Conservation (phyloP, 2,329 filamentous ascomycete species). For the Pestalotiopsis sp. region DNA sequence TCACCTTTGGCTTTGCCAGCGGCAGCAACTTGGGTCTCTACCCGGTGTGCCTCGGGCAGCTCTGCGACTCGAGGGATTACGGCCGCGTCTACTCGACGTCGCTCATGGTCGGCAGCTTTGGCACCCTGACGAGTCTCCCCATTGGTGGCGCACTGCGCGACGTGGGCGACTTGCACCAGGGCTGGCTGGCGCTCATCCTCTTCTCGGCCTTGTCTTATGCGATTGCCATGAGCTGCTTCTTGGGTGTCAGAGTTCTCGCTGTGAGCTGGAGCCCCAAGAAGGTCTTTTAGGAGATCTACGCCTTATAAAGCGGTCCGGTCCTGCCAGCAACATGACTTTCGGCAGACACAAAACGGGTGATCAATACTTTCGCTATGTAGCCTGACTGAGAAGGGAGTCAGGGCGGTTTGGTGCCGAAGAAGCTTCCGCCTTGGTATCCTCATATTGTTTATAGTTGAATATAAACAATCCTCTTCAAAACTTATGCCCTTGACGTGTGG, state of each 20-base stretch:
- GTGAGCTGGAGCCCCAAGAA: constrained; percentile 30
- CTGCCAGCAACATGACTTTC: background rate
- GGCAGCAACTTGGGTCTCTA: constrained; percentile 79
- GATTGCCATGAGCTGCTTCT: constrained; percentile 31
- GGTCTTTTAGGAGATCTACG: constrained; percentile 20
- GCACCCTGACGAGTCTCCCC: constrained; percentile 54
- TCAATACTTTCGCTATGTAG: background rate
- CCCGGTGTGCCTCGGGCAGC: constrained; percentile 80
- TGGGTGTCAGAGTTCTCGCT: constrained; percentile 28
- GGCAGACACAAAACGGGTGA: background rate
- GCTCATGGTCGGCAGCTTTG: constrained; percentile 78
- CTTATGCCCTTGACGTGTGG: too few relatives aligned
- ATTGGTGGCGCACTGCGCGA: constrained; percentile 42
- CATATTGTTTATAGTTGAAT: background rate
- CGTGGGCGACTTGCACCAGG: constrained; percentile 23
- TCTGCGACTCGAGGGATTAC: constrained; percentile 77
- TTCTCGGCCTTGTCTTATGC: constrained; percentile 31
- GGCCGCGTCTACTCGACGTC: constrained; percentile 77
- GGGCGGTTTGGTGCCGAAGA: constrained; percentile 8
- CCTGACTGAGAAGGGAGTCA: too few relatives aligned
- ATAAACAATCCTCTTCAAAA: background rate
- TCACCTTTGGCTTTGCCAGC: constrained; percentile 78
- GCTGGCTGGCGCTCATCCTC: constrained; percentile 29
- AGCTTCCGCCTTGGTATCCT: background rate
- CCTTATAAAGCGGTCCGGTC: background rate